Conservation (phyloP, 176 grass and related monocot species). For the Avena insularis region DNA sequence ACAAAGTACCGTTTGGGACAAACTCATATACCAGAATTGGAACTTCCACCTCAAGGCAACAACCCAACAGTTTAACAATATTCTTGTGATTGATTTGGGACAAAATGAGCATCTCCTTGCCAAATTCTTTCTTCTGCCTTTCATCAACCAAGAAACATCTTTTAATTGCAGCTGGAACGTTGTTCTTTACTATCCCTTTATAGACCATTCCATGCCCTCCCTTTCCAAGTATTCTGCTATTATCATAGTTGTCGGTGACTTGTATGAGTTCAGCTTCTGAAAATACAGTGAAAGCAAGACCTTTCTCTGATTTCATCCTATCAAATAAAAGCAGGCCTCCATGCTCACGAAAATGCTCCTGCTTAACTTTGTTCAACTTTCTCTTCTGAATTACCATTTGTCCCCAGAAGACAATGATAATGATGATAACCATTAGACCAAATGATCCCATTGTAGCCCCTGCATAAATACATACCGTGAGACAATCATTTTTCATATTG, state of each 20-base stretch:
- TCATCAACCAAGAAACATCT: not conserved
- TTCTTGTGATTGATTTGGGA: conserved; percentile 49
- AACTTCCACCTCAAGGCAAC: conserved; percentile 46
- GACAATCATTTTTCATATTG: not conserved
- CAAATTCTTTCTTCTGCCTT: conserved; percentile 46
- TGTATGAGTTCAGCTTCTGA: conserved; percentile 31
- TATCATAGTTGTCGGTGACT: conserved; percentile 52
- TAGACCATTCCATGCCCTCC: conserved; percentile 53
- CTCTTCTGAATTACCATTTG: conserved; percentile 15
- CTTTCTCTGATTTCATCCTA: conserved; percentile 44
- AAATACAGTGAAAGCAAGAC: conserved; percentile 43
- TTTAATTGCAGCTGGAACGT: not conserved
- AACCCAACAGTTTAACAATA: conserved; percentile 29
- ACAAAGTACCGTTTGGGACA: conserved; percentile 18
- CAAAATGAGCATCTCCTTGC: conserved; percentile 40
- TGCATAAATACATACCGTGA: not conserved
- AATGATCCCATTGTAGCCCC: not conserved
- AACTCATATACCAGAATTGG: conserved; percentile 44
- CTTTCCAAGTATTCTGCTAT: conserved; percentile 37
- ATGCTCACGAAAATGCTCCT: conserved; percentile 42
- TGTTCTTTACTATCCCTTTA: conserved; percentile 33
- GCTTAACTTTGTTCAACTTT: conserved; percentile 23
- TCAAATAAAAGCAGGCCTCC: conserved; percentile 40
- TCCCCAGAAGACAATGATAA: not conserved
- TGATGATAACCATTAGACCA: not conserved